A percentile compares a stretch with the other conserved stretches of the same genome.
Conservation (phyloP, 2,329 filamentous ascomycete species). For the Akanthomyces uredinophilus region DNA sequence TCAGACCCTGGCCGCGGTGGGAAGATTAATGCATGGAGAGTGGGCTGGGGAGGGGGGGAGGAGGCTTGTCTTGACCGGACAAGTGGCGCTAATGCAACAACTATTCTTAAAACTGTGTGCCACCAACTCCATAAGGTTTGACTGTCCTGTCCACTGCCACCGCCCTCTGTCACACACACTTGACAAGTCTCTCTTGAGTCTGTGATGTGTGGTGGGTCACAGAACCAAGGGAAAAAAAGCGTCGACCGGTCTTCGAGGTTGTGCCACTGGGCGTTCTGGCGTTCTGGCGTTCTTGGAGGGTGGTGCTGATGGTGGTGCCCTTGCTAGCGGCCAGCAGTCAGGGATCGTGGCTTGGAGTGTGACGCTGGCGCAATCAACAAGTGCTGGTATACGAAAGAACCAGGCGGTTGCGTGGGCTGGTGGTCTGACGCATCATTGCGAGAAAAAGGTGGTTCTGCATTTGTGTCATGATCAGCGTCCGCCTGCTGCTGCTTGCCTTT, state of each 20-base stretch:
- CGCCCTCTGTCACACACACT: not conserved
- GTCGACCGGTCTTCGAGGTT: not conserved
- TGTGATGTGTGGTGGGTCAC: constrained; percentile 22
- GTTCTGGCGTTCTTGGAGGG: not conserved
- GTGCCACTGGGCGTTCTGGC: not conserved
- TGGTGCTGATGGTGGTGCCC: not conserved
- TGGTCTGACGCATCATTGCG: constrained; percentile 13
- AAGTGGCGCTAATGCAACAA: constrained; percentile 31
- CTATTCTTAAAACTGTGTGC: constrained; percentile 40
- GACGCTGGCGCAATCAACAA: constrained; percentile 37
- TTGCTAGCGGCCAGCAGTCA: constrained; percentile 19
- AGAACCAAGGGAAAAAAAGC: constrained; percentile 16
- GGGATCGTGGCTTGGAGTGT: constrained; percentile 28
- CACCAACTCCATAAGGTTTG: constrained; percentile 27
- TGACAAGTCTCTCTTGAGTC: not conserved
- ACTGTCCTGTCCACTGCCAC: constrained; percentile 19
- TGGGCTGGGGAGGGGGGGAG: not conserved
- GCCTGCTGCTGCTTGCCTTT: not conserved
- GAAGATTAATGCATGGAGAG: constrained; percentile 10
- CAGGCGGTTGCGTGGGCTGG: constrained; percentile 4
- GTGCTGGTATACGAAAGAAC: constrained; percentile 35
- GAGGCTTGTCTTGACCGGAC: constrained; percentile 7
- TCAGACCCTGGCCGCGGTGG: constrained; percentile 25
- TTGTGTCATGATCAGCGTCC: constrained; percentile 13
- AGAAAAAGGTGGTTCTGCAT: constrained; percentile 4